Conservation (phyloP, 176 grass and related monocot species). For the Guadua angustifolia region DNA sequence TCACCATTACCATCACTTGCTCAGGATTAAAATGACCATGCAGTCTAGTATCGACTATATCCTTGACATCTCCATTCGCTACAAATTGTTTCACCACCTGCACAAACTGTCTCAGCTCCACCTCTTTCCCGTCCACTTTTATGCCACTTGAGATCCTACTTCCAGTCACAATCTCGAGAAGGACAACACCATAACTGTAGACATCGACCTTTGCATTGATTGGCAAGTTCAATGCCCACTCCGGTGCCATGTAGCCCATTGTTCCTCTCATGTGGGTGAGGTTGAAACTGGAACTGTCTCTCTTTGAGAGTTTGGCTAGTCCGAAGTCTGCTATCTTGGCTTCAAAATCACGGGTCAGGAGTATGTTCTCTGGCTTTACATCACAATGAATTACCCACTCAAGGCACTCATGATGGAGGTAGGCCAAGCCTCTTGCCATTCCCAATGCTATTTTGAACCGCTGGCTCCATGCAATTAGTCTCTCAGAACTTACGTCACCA, state of each 20-base stretch:
- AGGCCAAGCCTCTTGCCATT: conserved; percentile 50
- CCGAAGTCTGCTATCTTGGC: conserved; percentile 70
- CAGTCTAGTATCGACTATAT: conserved; percentile 39
- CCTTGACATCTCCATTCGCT: conserved; percentile 1
- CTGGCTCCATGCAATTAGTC: conserved; percentile 46
- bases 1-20: conserved; percentile 46
- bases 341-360: conserved; percentile 55
- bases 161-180: conserved; percentile 53
- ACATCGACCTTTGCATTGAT: conserved; percentile 60
- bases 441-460: conserved; percentile 55
- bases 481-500: not conserved
- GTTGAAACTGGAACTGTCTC: conserved; percentile 26
- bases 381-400: conserved; percentile 78
- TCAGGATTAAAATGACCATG: conserved; percentile 38
- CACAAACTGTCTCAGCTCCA: conserved; percentile 17
- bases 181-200: conserved; percentile 54
- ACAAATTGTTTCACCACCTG: conserved; percentile 20
- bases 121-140: not conserved
- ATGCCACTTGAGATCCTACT: conserved; percentile 28
- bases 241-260: conserved; percentile 60
- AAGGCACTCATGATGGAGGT: conserved; percentile 70
- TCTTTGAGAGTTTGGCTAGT: conserved; percentile 53
- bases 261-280: conserved; percentile 60
- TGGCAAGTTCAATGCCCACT: conserved; percentile 49
- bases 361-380: conserved; percentile 70